phyloP scores from a whole-genome alignment of 176 grass and related monocot genomes.

The Zizania latifolia region DNA sequence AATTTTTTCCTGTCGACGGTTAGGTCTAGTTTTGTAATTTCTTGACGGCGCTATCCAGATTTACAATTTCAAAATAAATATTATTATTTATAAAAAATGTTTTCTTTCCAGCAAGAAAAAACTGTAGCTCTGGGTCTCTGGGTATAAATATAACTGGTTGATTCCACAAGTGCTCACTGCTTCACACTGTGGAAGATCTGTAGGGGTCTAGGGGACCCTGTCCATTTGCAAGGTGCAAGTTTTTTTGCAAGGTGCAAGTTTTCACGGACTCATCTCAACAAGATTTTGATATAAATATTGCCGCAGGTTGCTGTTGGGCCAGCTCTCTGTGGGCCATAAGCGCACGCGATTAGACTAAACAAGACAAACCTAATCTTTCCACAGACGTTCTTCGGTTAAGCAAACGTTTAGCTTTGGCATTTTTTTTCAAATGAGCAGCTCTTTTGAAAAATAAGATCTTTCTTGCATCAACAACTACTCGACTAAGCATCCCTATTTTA shows the following conservation, averaged over 20 bases:
- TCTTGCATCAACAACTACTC: conserved; percentile 4
- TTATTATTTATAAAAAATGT: no score
- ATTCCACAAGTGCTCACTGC: not conserved
- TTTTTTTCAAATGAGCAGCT: not conserved
- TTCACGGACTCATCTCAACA: conserved; percentile 20
- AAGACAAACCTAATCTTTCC: conserved; percentile 10
- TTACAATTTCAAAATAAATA: no score
- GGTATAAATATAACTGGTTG: not conserved
- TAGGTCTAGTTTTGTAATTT: no score
- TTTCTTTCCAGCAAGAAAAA: conserved; percentile 25
- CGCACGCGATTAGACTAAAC: conserved; percentile 5
- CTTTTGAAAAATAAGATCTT: not conserved
- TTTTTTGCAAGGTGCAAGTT: not conserved
- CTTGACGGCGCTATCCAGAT: no score
- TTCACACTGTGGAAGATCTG: conserved; percentile 9
- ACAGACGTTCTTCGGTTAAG: no score
- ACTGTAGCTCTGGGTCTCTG: not conserved
- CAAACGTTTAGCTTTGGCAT: no score
- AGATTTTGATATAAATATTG: conserved; percentile 20
- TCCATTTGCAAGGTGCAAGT: no score
- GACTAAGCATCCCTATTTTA: conserved; percentile 17
- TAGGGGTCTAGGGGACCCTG: no score
- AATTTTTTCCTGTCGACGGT: no score
- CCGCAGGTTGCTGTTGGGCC: not conserved
- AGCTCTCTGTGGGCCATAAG: not conserved